Conservation (phyloP, 345 rosid genomes). For the Ceriops zippeliana region DNA sequence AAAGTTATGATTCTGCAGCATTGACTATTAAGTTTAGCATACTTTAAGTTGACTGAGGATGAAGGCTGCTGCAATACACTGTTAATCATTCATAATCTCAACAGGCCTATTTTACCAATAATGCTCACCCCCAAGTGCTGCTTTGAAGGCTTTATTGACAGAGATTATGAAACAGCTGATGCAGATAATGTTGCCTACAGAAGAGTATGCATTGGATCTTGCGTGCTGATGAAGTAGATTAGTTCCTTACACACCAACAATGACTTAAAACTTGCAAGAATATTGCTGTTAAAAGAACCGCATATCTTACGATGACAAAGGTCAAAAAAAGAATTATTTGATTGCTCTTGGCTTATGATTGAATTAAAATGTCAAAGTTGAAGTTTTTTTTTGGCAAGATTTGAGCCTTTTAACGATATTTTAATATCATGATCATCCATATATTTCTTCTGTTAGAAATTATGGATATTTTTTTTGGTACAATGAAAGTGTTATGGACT, state of each 20-base stretch:
- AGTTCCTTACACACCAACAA: constrained; percentile 2
- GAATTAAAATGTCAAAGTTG: no score
- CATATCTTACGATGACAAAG: constrained; percentile 7
- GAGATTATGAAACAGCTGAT: background rate
- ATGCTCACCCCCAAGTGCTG: background rate
- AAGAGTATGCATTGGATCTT: background rate
- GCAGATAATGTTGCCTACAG: background rate
- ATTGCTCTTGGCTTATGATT: background rate
- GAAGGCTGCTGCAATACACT: background rate
- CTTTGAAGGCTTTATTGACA: background rate
- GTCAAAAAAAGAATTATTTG: background rate
- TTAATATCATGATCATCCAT: no score
- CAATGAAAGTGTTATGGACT: no score
- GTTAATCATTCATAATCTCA: background rate
- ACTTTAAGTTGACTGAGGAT: background rate
- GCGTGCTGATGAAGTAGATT: background rate
- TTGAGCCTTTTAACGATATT: no score
- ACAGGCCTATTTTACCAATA: background rate
- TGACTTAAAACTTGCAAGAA: constrained; percentile 13
- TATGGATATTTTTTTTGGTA: no score
- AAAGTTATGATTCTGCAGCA: no score
- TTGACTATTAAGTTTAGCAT: background rate
- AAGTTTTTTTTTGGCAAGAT: no score
- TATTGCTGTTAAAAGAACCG: constrained; percentile 18
- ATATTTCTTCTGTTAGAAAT: no score